Percentiles rank a stretch among this genome's conserved stretches.
phyloP scores from a whole-genome alignment of 192 early-diverging fungal genomes.

The Gorgonomyces haynaldii region DNA sequence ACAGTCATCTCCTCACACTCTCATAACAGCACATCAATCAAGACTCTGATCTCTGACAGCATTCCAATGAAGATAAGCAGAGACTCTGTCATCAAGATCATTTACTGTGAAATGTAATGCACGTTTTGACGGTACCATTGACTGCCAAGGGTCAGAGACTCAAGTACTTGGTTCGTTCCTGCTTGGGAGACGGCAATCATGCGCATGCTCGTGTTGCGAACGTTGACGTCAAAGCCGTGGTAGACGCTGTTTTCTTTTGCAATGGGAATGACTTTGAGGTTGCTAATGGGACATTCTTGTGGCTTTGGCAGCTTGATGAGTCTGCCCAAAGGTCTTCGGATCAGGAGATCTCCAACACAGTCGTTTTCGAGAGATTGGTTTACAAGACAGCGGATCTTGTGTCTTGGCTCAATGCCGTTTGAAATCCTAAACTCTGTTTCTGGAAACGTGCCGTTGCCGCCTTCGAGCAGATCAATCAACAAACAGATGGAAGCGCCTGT shows the following conservation, averaged over 20 bases:
- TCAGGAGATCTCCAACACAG: conserved; percentile 22
- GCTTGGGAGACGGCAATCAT: too few relatives aligned
- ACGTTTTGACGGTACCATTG: too few relatives aligned
- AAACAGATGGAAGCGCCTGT: too few relatives aligned
- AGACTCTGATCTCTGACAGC: too few relatives aligned
- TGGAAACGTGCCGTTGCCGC: conserved; percentile 7
- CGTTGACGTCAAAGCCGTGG: conserved; percentile 21
- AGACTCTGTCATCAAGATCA: too few relatives aligned
- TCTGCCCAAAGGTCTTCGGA: conserved; percentile 16
- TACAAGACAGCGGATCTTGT: conserved; percentile 8
- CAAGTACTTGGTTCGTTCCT: too few relatives aligned
- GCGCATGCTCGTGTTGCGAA: conserved; percentile 34
- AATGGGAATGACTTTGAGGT: conserved; percentile 14
- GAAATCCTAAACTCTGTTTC: conserved; percentile 26
- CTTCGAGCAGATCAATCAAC: too few relatives aligned
- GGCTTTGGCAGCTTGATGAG: conserved; percentile 15
- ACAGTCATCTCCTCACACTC: too few relatives aligned
- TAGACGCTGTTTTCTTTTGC: conserved; percentile 18
- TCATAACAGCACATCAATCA: too few relatives aligned
- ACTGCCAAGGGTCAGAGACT: too few relatives aligned
- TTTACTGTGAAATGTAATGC: too few relatives aligned
- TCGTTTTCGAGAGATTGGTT: not conserved
- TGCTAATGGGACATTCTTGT: conserved; percentile 12
- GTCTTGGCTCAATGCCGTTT: conserved; percentile 11
- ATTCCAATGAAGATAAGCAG: too few relatives aligned